Evolutionary conservation across 768 basidiomycete species (phyloP), one percentile per base, ranked within the genome.

Genomic region (Mycena vitilis): DNA sequence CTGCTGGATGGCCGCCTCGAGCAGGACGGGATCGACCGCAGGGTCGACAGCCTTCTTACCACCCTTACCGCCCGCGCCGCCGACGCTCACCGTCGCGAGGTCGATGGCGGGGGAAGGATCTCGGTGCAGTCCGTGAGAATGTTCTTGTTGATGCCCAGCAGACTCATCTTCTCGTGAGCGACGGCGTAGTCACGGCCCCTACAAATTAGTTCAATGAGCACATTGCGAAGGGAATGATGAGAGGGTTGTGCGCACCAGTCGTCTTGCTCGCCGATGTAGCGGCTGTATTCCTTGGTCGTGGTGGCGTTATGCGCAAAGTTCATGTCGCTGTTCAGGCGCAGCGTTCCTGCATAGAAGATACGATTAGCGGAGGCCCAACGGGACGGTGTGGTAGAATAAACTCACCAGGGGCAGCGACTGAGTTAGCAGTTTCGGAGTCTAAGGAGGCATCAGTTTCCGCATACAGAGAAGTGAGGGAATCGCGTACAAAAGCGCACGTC

Each of bases 81-180:
- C 13, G 6, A 63, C 40, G 15, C 15, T 40, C 20, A 30, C 30
- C 6, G 3, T 38, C 20, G 7, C 22, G 12, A 63, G 38, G 52
- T 63, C 52, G 40, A 63, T 63, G 23, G 12, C n/a, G 13, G 2
- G 13, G 61, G 61, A 4, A 63, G 23, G 22, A 61, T 40, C 60
- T 63, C 61, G 12, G 15, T 52, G 48, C 60, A 61, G 49, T 61
- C 60, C 2, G 49, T 52, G 52, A 63, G 61, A 22, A 23, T 45
- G 9, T 5, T 54, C 52, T 30, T 12, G 51, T 54, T 38, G 40
- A 63, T 1, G 4, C 61, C 61, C 2, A 63, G 52, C 0, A 63
- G 42, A 37, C 61, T 63, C 61, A 63, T 63, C 30, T 63, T 63
- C 44, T 63, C 51, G 52, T 63, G 61, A 16, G 61, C 61, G 30